These are phyloP conservation scores for Ganoderma multipileum DNA, from an alignment of 1,284 basidiomycete genomes.

Conservation along the genomic window DNA sequence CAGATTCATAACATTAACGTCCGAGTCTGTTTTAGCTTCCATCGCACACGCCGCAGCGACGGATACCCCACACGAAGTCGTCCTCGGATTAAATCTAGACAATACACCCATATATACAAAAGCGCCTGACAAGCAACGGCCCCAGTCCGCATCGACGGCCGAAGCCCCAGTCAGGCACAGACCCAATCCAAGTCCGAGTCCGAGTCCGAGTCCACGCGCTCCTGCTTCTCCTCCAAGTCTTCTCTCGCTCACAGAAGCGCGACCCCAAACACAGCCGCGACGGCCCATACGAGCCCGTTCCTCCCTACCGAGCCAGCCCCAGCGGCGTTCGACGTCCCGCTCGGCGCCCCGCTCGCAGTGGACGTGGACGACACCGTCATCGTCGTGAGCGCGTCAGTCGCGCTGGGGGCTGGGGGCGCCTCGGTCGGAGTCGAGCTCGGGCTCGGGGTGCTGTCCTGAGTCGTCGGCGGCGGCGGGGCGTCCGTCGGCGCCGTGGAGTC, in stretches of 20 bases:
- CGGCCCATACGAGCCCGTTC: conserved; percentile 27
- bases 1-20: too few species aligned
- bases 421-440: too few species aligned
- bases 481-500: neutral
- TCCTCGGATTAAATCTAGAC: neutral
- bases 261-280: conserved; percentile 32
- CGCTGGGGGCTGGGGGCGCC: neutral
- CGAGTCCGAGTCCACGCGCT: neutral
- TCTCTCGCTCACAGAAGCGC: conserved; percentile 21
- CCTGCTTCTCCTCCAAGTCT: neutral
- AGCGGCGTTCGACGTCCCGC: conserved; percentile 8
- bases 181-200: neutral
- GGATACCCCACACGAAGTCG: neutral
- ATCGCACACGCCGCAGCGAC: neutral
- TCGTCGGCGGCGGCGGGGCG: neutral
- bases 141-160: neutral
- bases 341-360: neutral
- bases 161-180: neutral
- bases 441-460: neutral
- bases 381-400: neutral
- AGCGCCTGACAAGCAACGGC: too few species aligned
- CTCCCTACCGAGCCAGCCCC: conserved; percentile 12
- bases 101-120: neutral
- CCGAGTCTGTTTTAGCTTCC: too few species aligned
- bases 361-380: neutral